A percentile compares a stretch with the other conserved stretches of the same genome.
Evolutionary conservation across 331 rosid genomes (phyloP).

Genomic region (Dryas integrifolia): DNA sequence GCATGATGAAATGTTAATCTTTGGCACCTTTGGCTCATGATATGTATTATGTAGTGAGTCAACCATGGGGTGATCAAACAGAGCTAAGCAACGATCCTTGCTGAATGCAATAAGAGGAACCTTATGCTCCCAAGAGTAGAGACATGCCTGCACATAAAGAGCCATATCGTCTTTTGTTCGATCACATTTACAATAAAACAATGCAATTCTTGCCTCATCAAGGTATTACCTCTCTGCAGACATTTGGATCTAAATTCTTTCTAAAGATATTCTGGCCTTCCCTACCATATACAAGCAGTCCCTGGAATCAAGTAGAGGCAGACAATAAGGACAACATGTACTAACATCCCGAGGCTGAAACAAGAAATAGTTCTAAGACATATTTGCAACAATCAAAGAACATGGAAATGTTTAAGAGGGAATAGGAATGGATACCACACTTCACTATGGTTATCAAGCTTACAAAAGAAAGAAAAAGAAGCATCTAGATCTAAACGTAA

Average conservation of each 20-base stretch:
- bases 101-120: slow-evolving; percentile 79
- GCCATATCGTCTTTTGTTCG: slow-evolving; percentile 14
- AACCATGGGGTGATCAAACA: slow-evolving; percentile 87
- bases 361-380: background rate
- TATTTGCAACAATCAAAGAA: background rate
- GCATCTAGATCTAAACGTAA: background rate
- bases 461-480: background rate
- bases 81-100: slow-evolving; percentile 78
- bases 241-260: slow-evolving; percentile 61
- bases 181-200: slow-evolving; percentile 12
- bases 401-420: background rate
- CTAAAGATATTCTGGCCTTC: slow-evolving; percentile 84
- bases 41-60: no score
- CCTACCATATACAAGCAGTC: slow-evolving; percentile 88
- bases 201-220: slow-evolving; percentile 4
- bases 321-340: slow-evolving; percentile 14
- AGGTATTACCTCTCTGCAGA: slow-evolving; percentile 77
- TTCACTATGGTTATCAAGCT: slow-evolving; percentile 2
- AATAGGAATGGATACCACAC: background rate
- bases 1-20: background rate
- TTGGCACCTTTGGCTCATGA: slow-evolving; percentile 84
- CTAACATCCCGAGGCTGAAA: background rate
- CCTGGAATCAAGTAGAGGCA: slow-evolving; percentile 55
- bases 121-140: slow-evolving; percentile 68
- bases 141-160: slow-evolving; percentile 60